These are phyloP conservation scores for Boletus putidus DNA, from an alignment of 1,284 basidiomycete genomes.

Conservation along the genomic window DNA sequence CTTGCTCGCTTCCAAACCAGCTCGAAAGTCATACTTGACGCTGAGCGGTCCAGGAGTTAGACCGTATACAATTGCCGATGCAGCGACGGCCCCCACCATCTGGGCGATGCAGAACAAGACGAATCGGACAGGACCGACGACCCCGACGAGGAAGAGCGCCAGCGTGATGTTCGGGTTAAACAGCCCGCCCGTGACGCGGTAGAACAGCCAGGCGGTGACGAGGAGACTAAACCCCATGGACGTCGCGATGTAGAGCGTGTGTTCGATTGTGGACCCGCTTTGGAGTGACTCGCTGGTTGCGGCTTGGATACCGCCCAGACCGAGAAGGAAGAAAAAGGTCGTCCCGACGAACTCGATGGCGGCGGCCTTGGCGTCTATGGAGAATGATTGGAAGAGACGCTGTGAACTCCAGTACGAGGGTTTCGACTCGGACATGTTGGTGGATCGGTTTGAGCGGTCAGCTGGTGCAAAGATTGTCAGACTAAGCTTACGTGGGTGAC, in stretches of 20 bases:
- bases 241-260: slow-evolving; percentile 58
- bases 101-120: slow-evolving; percentile 64
- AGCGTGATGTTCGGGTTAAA: slow-evolving; percentile 74
- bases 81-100: slow-evolving; percentile 60
- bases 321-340: slow-evolving; percentile 59
- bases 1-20: slow-evolving; percentile 1
- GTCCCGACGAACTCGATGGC: slow-evolving; percentile 58
- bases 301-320: slow-evolving; percentile 61
- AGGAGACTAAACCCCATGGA: slow-evolving; percentile 68
- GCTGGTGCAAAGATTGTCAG: neutral
- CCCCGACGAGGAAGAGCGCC: slow-evolving; percentile 60
- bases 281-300: slow-evolving; percentile 37
- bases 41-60: slow-evolving; percentile 61
- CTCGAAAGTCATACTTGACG: slow-evolving; percentile 47
- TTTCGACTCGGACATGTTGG: slow-evolving; percentile 11
- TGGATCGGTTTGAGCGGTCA: neutral
- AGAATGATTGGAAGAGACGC: slow-evolving; percentile 27
- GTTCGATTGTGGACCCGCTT: slow-evolving; percentile 41
- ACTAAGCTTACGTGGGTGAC: neutral
- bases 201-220: slow-evolving; percentile 73
- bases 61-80: slow-evolving; percentile 58
- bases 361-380: slow-evolving; percentile 48
- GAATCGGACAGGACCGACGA: slow-evolving; percentile 60
- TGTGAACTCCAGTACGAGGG: slow-evolving; percentile 27
- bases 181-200: slow-evolving; percentile 66